Evolutionary conservation across 257 asterid species (phyloP), one percentile per base, ranked within the genome.

Genomic region (Scutellaria minor): DNA sequence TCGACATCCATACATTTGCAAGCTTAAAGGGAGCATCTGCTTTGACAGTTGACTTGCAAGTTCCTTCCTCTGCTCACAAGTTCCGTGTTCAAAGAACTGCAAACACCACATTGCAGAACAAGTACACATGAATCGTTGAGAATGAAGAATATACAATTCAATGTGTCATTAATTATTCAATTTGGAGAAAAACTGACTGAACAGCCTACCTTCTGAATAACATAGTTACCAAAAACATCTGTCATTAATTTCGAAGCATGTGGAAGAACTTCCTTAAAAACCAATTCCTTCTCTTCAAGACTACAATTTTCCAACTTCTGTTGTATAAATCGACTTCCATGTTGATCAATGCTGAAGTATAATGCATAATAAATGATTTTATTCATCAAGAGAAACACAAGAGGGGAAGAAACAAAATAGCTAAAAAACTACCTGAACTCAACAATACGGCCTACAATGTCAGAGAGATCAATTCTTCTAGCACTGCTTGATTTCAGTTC

Each of bases 1-100:
- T 51, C 98, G 98, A 58, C 98, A 92, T 10, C 98, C 98, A 82
- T 92, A 92, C 98, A 92, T 90, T 75, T 92, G 98, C 78, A 92
- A 75, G 81, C 98, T 90, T 69, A 92, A 78, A 48, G 88, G 80
- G 35, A 90, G 79, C 86, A 92, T 86, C 75, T 88, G 87, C 47
- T 92, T 90, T 50, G 86, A 78, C 46, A 92, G 81, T 77, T 88
- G 92, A 70, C 75, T 78, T 48, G 96, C 97, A 78, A 92, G 87
- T 70, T 87, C 95, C 83, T 81, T 87, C 82, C 95, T 85, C 72
- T 90, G 96, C 75, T 85, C 90, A 53, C 64, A 73, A 75, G 86
- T 87, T 68, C 98, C 98, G 62, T 88, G 84, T 75, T 92, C 98
- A 69, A 90, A 92, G 86, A 92, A 90, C 98, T 92, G 85, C 57